Evolutionary conservation across 768 basidiomycete species (phyloP).

Genomic region (Lactifluus echinatus): DNA sequence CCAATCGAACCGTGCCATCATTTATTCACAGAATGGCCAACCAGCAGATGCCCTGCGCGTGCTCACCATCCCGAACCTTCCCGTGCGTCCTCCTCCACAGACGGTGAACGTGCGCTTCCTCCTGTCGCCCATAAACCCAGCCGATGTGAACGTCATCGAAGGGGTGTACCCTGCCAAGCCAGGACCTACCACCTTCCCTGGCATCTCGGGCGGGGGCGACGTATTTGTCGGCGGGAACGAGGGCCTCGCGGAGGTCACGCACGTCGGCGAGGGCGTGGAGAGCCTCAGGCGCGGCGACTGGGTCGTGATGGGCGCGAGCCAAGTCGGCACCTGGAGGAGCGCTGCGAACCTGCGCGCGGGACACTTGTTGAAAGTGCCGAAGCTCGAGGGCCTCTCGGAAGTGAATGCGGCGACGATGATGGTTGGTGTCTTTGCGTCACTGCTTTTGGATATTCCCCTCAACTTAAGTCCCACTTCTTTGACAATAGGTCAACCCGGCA

Average conservation of each 20-base stretch:
- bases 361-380: conserved; percentile 57
- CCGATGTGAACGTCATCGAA: conserved; percentile 74
- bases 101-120: conserved; percentile 59
- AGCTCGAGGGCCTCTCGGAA: conserved; percentile 38
- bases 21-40: conserved; percentile 53
- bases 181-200: conserved; percentile 29
- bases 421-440: conserved; percentile 32
- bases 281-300: conserved; percentile 51
- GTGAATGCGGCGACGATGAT: conserved; percentile 70
- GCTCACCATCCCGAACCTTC: conserved; percentile 42
- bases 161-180: conserved; percentile 75
- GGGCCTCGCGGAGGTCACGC: conserved; percentile 57
- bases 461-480: no score
- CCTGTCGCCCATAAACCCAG: conserved; percentile 71
- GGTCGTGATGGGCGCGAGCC: conserved; percentile 62
- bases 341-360: conserved; percentile 41
- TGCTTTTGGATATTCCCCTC: background rate
- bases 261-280: conserved; percentile 46
- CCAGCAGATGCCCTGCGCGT: conserved; percentile 52
- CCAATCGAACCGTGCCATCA: conserved; percentile 49
- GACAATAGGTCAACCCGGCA: conserved; percentile 62
- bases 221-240: conserved; percentile 70
- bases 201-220: conserved; percentile 26
- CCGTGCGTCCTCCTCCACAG: conserved; percentile 44
- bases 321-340: conserved; percentile 71